Conservation (phyloP, 2,329 filamentous ascomycete genomes). For the Tolypocladium tundrense region DNA sequence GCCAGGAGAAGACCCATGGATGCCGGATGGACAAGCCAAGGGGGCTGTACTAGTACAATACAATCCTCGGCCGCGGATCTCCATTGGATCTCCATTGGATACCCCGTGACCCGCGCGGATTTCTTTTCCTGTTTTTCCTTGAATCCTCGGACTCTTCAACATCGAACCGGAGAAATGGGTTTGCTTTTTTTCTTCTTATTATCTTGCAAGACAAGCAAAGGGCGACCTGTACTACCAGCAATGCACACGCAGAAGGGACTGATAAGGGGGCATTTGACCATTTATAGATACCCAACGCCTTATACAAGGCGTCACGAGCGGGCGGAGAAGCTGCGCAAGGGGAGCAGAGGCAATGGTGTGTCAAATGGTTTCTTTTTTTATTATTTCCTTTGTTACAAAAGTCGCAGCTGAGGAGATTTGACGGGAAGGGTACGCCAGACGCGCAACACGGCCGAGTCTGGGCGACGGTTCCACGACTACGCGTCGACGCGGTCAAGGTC, state of each 20-base stretch:
- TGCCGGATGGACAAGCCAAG: slow-evolving; percentile 5
- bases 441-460: not conserved
- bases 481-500: not conserved
- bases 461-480: not conserved
- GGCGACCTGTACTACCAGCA: slow-evolving; percentile 11
- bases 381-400: slow-evolving; percentile 2
- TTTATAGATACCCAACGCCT: slow-evolving; percentile 26
- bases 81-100: slow-evolving; percentile 7
- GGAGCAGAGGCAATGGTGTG: slow-evolving; percentile 2
- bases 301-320: slow-evolving; percentile 3
- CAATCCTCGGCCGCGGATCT: slow-evolving; percentile 1
- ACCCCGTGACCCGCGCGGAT: not conserved
- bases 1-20: not conserved
- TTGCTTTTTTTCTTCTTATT: slow-evolving; percentile 2
- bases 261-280: slow-evolving; percentile 11
- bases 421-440: not conserved
- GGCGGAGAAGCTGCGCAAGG: slow-evolving; percentile 4
- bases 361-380: not conserved
- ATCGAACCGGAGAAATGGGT: slow-evolving; percentile 3
- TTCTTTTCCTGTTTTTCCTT: not conserved
- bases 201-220: slow-evolving; percentile 6
- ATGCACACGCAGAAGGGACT: slow-evolving; percentile 4
- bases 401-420: not conserved
- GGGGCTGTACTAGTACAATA: slow-evolving; percentile 8
- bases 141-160: not conserved